Percentiles rank a stretch among this genome's conserved stretches.
Conservation (phyloP, 179 eudicot genomes). For the Pouteria campechiana region DNA sequence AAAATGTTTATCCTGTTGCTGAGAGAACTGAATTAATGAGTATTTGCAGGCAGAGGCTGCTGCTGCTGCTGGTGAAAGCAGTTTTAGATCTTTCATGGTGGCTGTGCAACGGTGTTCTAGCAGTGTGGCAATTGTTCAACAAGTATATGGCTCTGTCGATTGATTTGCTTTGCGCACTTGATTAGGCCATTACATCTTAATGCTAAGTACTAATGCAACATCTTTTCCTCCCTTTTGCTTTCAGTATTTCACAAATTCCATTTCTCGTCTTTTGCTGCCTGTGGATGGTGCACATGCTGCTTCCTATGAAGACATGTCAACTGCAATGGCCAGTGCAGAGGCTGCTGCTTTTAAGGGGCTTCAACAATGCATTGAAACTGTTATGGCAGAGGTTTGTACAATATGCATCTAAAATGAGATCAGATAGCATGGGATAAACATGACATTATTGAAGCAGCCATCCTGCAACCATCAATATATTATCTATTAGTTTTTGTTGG, state of each 20-base stretch:
- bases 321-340: constrained; percentile 93
- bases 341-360: constrained; percentile 92
- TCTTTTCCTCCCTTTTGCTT: background rate
- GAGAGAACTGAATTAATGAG: constrained; percentile 9
- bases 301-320: constrained; percentile 92
- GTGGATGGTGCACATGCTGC: constrained; percentile 99
- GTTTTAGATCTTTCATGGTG: constrained; percentile 97
- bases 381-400: constrained; percentile 96
- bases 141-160: constrained; percentile 44
- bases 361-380: constrained; percentile 97
- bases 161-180: background rate
- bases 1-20: too few species aligned
- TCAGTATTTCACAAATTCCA: constrained; percentile 83
- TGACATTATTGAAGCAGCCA: too few species aligned
- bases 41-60: constrained; percentile 90
- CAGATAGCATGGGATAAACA: too few species aligned
- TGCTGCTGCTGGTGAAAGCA: constrained; percentile 98
- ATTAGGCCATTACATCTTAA: background rate
- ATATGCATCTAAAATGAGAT: too few species aligned
- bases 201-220: background rate
- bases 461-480: too few species aligned
- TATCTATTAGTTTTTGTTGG: too few species aligned
- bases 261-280: constrained; percentile 82
- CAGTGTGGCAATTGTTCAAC: constrained; percentile 95
- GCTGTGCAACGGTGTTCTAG: constrained; percentile 97